Evolutionary conservation across 169 alveolate species (phyloP).

Genomic region (Theileria sp.): DNA sequence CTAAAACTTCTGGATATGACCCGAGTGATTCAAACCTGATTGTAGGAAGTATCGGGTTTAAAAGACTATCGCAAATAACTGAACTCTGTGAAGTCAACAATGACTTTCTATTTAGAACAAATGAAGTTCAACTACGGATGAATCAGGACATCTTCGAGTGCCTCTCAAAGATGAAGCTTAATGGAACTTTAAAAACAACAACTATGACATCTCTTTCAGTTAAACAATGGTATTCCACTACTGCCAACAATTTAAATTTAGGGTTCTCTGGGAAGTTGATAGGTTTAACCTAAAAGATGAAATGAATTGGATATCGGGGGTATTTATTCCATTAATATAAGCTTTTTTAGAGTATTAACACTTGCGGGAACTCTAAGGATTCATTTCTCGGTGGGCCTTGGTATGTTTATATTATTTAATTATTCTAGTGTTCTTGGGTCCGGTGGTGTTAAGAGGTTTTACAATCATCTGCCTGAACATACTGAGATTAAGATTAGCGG

Average conservation of each 20-base stretch:
- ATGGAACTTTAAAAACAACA: constrained; percentile 31
- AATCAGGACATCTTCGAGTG: constrained; percentile 36
- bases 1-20: neutral
- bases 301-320: constrained; percentile 49
- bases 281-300: constrained; percentile 29
- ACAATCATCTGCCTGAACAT: constrained; percentile 59
- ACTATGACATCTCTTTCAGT: constrained; percentile 28
- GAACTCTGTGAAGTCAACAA: constrained; percentile 30
- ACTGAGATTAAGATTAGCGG: constrained; percentile 63
- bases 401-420: neutral
- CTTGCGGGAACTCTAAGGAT: constrained; percentile 60
- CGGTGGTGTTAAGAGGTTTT: constrained; percentile 53
- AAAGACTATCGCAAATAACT: constrained; percentile 17
- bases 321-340: constrained; percentile 3
- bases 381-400: constrained; percentile 67
- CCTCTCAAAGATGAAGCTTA: constrained; percentile 49
- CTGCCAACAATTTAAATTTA: neutral
- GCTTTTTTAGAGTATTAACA: constrained; percentile 12
- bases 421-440: constrained; percentile 27
- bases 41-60: constrained; percentile 29
- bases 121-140: constrained; percentile 30
- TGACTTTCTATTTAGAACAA: constrained; percentile 50
- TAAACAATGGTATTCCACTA: constrained; percentile 41
- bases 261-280: constrained; percentile 54
- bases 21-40: constrained; percentile 14